Evolutionary conservation across 2,329 filamentous ascomycete genomes (phyloP), one percentile per base, ranked within the genome.

Genomic region (Fusarium robinianum): DNA sequence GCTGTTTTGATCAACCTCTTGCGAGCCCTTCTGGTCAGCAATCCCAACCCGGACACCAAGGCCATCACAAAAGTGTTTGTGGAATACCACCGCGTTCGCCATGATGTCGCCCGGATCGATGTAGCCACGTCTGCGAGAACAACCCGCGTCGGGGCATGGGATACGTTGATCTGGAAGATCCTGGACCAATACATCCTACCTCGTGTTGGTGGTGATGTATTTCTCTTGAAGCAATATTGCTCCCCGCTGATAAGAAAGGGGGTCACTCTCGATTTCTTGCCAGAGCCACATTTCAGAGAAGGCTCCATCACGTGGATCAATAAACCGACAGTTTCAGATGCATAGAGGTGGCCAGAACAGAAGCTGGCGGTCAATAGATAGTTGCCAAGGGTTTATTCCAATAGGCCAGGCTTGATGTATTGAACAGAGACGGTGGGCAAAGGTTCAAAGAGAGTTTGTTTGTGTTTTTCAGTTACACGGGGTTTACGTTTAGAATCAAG

Each of bases 171-270:
- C 1, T 55, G 52, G 36, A 55, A 43, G 17, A 17, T 49, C 5
- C 10, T 46, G 6, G 48, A 55, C 15, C 33, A 52, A 14, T 55
- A 40, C 26, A 12, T 55, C 8, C 12, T 52, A 21, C 52, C 52
- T 1, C 46, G 49, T 14, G 16, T 55, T 2, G 48, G 54, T 2
- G 52, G 52, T 1, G 52, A 55, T 19, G 41, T 40, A 5, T 39
- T 49, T 5, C 8, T 55, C n/a, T 39, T 53, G 1, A 55, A 41
- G 27, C 34, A 46, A 9, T 41, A 55, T 27, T 55, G 48, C 8
- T 55, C 40, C 12, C 51, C 51, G 1, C 34, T 49, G 3, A 35
- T 55, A 2, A 33, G 43, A 12, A 55, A 39, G 7, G 51, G 42
- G 4, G 23, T 55, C 3, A 49, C 49, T 8, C 21, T 55, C 1